These are phyloP conservation scores for Juncus inflexus DNA, from an alignment of 176 grass and related monocot species.

Conservation along the genomic window DNA sequence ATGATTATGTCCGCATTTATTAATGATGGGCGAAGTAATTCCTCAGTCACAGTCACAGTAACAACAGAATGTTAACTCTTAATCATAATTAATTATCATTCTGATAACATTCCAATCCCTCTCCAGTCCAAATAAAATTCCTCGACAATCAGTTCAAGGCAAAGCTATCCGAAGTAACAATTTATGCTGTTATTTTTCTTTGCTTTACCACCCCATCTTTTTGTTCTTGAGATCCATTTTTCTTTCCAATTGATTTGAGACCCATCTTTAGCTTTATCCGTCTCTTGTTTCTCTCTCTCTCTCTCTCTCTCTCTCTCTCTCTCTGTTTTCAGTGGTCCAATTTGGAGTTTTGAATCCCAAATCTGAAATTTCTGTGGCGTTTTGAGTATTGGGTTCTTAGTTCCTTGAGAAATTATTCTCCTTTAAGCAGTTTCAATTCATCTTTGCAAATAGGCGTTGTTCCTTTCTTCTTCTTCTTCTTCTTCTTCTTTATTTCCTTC, in stretches of 20 bases:
- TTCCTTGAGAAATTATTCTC: not conserved
- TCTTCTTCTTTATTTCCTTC: not conserved
- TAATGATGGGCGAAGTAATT: too few relatives aligned
- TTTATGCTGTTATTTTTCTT: conserved; percentile 17
- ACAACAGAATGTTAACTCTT: too few relatives aligned
- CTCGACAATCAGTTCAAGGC: conserved; percentile 3
- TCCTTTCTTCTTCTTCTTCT: not conserved
- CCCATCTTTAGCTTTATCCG: conserved; percentile 2
- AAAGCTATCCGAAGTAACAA: conserved; percentile 15
- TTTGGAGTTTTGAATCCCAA: conserved; percentile 10
- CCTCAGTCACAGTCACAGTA: too few relatives aligned
- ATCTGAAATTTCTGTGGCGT: not conserved
- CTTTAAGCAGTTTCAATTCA: not conserved
- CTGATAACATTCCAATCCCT: too few relatives aligned
- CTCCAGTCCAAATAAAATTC: too few relatives aligned
- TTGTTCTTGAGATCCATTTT: not conserved
- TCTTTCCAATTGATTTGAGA: conserved; percentile 17
- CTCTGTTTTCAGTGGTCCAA: conserved; percentile 9
- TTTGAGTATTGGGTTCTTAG: conserved; percentile 12
- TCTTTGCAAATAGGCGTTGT: not conserved
- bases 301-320: too few relatives aligned
- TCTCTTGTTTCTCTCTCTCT: too few relatives aligned
- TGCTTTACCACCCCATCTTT: not conserved
- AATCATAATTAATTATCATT: too few relatives aligned
- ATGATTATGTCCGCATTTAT: too few relatives aligned